These are phyloP conservation scores for Hypoxylon sp. DNA, from an alignment of 2,329 filamentous ascomycete species.

Conservation along the genomic window DNA sequence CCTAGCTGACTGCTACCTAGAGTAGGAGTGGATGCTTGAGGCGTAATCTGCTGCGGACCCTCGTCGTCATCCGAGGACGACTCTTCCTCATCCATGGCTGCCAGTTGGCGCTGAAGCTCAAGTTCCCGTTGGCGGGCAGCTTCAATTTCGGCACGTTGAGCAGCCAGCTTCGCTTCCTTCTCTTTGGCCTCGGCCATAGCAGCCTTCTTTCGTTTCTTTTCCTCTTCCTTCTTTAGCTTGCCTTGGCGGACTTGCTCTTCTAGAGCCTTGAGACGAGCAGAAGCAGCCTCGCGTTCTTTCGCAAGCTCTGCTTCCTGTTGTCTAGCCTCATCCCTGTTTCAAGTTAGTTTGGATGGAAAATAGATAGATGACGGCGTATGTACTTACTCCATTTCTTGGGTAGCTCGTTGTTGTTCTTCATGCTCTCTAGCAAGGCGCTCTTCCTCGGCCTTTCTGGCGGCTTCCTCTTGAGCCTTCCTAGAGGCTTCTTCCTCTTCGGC, in stretches of 20 bases:
- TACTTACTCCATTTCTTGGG: constrained; percentile 86
- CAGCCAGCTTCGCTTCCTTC: constrained; percentile 86
- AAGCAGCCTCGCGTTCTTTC: constrained; percentile 83
- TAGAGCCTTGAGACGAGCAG: constrained; percentile 86
- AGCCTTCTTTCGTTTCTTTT: constrained; percentile 92
- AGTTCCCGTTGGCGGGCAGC: constrained; percentile 90
- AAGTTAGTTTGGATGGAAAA: constrained; percentile 36
- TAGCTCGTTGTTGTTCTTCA: constrained; percentile 80
- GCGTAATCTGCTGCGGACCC: constrained; percentile 77
- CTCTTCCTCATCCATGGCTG: constrained; percentile 80
- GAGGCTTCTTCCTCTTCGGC: constrained; percentile 67
- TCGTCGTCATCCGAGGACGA: constrained; percentile 88
- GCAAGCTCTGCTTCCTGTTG: constrained; percentile 85
- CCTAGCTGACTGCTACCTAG: constrained; percentile 66
- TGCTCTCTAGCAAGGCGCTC: constrained; percentile 79
- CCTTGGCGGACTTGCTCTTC: constrained; percentile 95
- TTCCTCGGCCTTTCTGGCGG: constrained; percentile 69
- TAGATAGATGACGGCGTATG: neutral
- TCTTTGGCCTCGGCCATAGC: constrained; percentile 89
- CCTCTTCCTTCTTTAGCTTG: constrained; percentile 96
- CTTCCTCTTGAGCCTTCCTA: constrained; percentile 55
- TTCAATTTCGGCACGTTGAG: constrained; percentile 91
- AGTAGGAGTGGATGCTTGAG: constrained; percentile 72
- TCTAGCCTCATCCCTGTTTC: constrained; percentile 77
- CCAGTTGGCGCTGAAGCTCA: constrained; percentile 89